Base-by-base conservation (phyloP, 1,284 basidiomycete genomes). In the Rhodotorula glutinis region DNA sequence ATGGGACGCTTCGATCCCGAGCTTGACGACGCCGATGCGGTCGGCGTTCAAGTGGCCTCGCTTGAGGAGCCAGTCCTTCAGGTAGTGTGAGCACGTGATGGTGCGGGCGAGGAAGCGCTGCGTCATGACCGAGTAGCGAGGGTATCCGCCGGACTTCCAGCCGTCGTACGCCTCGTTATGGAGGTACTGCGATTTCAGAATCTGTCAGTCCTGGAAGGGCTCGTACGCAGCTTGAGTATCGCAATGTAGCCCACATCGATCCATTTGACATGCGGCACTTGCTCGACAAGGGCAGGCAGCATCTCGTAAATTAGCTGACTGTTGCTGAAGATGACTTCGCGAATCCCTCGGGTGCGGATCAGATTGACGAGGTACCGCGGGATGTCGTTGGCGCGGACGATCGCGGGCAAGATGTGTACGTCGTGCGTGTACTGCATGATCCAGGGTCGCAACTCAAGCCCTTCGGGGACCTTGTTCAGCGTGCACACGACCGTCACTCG, bases 1-100 rank as follows among this genome's bases (percentile, higher is more conserved):
- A 8, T 64, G 33, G 0, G 58, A 51, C 16, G 71, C 56, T 41
- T 74, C 73, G 64, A 74, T 70, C 30, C 73, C 73, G 52, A 74
- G 71, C 57, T 74, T 74, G 64, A 74, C 70, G 57, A 74, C 71
- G n/a, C 73, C 73, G 52, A 74, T 70, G 8, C 73, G 65, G 27
- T 46, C 55, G 11, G 60, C 49, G 29, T 67, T 63, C 44, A 61
- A 51, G 55, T 70, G 66, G 9, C 73, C 73, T 30, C 64, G 52
- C 25, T 61, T 60, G 54, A 72, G 49, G 0, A 74, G 57, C 67
- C 71, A 74, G 21, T 61, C 41, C 47, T 63, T 61, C 44, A 74
- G 66, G 56, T 74, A 64, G 54, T 72, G 53, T 21, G 73, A 74
- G 57, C 70, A 74, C 21, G 73, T 69, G 62, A 74, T 65, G n/a